phyloP scores from a whole-genome alignment of 2,329 filamentous ascomycete genomes.

The Trichoderma polysporum region DNA sequence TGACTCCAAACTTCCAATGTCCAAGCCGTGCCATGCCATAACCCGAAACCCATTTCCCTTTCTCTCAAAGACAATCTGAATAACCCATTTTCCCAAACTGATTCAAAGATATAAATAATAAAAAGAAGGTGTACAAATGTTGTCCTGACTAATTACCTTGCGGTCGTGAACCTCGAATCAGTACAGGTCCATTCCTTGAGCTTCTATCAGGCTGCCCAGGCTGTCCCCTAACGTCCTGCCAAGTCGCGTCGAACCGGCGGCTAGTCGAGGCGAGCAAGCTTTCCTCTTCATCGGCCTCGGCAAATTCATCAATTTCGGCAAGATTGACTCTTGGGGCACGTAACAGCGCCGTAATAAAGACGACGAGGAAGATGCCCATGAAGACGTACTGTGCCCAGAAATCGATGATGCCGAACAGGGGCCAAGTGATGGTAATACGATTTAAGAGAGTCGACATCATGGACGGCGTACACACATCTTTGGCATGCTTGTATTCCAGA shows the following conservation, averaged over 20 bases:
- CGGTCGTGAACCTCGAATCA: neutral
- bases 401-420: conserved; percentile 86
- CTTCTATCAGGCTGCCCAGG: conserved; percentile 26
- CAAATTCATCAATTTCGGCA: conserved; percentile 79
- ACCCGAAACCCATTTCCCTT: neutral
- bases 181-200: neutral
- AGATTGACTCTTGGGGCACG: conserved; percentile 75
- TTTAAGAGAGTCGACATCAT: conserved; percentile 93
- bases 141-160: neutral
- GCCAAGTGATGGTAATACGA: conserved; percentile 88
- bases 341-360: conserved; percentile 77
- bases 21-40: conserved; percentile 2
- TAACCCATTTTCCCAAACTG: neutral
- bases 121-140: neutral
- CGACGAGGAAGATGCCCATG: conserved; percentile 76
- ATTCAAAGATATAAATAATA: neutral
- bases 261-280: conserved; percentile 82
- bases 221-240: conserved; percentile 78
- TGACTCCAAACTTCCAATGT: conserved; percentile 9
- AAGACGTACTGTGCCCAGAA: conserved; percentile 98
- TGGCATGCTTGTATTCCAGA: conserved; percentile 67
- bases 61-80: conserved; percentile 10
- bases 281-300: conserved; percentile 91
- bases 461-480: conserved; percentile 83
- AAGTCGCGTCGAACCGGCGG: conserved; percentile 78